Evolutionary conservation across 2,329 filamentous ascomycete species (phyloP).

Genomic region (Meredithiella fracta): DNA sequence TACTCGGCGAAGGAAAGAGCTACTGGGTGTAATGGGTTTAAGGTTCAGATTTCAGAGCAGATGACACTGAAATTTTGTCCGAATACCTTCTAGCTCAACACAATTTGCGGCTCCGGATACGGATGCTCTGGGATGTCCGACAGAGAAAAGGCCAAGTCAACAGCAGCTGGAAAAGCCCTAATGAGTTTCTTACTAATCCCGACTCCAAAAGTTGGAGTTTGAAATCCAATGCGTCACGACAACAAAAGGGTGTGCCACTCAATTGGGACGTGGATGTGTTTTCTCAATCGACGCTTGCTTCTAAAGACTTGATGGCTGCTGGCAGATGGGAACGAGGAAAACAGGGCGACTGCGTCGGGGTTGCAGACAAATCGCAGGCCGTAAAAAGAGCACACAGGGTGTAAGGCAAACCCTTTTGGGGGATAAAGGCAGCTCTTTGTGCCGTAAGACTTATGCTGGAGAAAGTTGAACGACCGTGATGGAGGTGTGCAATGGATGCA

Average conservation of each 20-base stretch:
- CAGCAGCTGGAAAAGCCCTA: not conserved
- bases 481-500: not conserved
- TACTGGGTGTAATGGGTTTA: not conserved
- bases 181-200: not conserved
- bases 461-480: not conserved
- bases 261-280: not conserved
- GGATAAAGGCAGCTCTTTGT: not conserved
- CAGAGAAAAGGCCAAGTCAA: not conserved
- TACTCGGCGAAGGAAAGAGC: not conserved
- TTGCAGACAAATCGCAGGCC: conserved; percentile 7
- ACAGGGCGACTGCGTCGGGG: conserved; percentile 9
- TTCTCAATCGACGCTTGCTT: not conserved
- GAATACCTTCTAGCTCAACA: not conserved
- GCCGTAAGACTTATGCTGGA: not conserved
- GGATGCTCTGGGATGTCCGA: not conserved
- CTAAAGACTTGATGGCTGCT: not conserved
- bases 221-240: not conserved
- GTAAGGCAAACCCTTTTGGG: not conserved
- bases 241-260: not conserved
- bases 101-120: not conserved
- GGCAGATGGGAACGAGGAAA: conserved; percentile 1
- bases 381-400: conserved; percentile 6
- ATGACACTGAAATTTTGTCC: no score
- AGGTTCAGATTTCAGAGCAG: no score
- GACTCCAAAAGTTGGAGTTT: not conserved